Conservation (phyloP, 495 filamentous ascomycete species). For the Hyaloscypha variabilis region DNA sequence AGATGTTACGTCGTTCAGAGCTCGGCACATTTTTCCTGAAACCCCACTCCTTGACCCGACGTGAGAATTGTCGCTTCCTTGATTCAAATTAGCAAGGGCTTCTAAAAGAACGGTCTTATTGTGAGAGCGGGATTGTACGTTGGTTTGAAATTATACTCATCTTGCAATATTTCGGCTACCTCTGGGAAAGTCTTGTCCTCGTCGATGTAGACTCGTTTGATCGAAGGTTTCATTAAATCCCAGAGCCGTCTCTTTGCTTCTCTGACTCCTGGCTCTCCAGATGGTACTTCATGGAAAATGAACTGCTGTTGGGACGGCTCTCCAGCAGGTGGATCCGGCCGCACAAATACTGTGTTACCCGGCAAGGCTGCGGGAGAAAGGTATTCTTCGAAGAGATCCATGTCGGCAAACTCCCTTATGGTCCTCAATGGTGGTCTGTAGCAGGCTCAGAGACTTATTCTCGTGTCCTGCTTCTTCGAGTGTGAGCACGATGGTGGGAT, state of each 20-base stretch:
- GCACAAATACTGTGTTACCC: too few species aligned
- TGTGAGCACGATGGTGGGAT: background rate
- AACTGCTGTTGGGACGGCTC: background rate
- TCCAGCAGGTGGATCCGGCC: background rate
- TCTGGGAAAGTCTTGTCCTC: constrained; percentile 1
- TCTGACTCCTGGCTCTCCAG: background rate
- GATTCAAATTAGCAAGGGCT: background rate
- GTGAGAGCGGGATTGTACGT: background rate
- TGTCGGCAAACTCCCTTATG: too few species aligned
- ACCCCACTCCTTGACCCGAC: background rate
- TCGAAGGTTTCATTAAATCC: background rate
- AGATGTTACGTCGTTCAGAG: background rate
- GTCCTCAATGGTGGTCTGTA: too few species aligned
- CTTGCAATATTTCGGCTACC: background rate
- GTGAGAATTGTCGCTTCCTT: background rate
- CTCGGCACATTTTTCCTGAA: background rate
- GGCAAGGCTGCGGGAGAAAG: background rate
- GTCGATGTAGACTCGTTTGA: background rate
- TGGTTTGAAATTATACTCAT: background rate
- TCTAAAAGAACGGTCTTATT: too few species aligned
- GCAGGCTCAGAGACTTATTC: background rate
- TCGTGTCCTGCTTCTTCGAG: background rate
- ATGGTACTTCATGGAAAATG: background rate
- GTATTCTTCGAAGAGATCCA: background rate
- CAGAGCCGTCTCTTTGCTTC: background rate